These are phyloP conservation scores for Penicillium sp. DNA, from an alignment of 2,329 filamentous ascomycete species.

Conservation along the genomic window DNA sequence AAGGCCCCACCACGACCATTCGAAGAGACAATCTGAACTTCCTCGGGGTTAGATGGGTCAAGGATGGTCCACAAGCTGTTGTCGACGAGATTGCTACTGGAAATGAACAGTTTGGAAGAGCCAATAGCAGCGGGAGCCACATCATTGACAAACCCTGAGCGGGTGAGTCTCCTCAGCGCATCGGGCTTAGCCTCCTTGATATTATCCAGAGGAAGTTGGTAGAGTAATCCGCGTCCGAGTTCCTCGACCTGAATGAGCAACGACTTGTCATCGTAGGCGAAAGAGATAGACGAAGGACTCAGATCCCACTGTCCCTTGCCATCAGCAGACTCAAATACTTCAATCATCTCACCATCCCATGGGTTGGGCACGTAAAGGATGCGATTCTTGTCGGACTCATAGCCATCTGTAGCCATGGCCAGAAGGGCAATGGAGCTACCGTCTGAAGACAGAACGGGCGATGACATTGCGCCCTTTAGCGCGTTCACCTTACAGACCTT, in stretches of 20 bases:
- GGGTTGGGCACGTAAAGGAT: slow-evolving; percentile 43
- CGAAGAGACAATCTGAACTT: slow-evolving; percentile 38
- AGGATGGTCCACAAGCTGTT: slow-evolving; percentile 44
- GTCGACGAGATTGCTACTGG: slow-evolving; percentile 44
- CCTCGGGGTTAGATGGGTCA: slow-evolving; percentile 30
- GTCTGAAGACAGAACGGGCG: slow-evolving; percentile 44
- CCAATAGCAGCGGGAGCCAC: slow-evolving; percentile 33
- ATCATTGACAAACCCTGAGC: slow-evolving; percentile 40
- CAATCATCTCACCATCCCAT: slow-evolving; percentile 38
- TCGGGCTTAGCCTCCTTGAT: slow-evolving; percentile 28
- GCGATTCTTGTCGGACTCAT: slow-evolving; percentile 46
- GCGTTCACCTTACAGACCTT: slow-evolving; percentile 32
- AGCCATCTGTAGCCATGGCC: slow-evolving; percentile 44
- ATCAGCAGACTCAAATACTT: slow-evolving; percentile 37
- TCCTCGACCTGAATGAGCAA: slow-evolving; percentile 43
- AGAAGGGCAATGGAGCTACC: slow-evolving; percentile 43
- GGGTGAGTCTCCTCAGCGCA: slow-evolving; percentile 37
- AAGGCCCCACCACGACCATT: slow-evolving; percentile 33
- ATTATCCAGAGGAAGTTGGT: slow-evolving; percentile 35
- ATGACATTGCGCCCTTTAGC: slow-evolving; percentile 43
- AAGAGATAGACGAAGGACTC: slow-evolving; percentile 41
- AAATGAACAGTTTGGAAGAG: slow-evolving; percentile 39
- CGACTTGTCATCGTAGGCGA: slow-evolving; percentile 40
- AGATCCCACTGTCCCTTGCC: slow-evolving; percentile 41
- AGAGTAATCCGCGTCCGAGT: slow-evolving; percentile 41